These are phyloP conservation scores for Hypoxylon sp. DNA, from an alignment of 2,329 filamentous ascomycete species.

Conservation along the genomic window DNA sequence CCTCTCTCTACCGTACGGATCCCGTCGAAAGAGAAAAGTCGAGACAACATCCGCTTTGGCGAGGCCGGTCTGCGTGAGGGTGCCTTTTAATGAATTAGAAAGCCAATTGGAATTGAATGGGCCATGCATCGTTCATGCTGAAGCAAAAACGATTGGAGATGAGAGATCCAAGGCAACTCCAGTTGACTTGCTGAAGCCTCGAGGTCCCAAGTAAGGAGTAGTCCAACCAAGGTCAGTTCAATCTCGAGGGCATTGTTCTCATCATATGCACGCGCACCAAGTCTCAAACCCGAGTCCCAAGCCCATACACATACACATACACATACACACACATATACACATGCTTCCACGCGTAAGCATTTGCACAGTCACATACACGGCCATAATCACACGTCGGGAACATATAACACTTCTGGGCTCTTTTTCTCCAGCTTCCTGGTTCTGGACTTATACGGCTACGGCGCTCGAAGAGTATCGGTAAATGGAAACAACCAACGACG, in stretches of 20 bases:
- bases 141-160: conserved; percentile 35
- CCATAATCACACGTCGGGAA: conserved; percentile 7
- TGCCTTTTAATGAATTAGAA: conserved; percentile 45
- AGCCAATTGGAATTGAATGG: conserved; percentile 48
- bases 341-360: conserved; percentile 16
- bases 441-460: conserved; percentile 3
- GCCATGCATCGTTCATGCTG: conserved; percentile 43
- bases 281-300: conserved; percentile 25
- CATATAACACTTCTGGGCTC: conserved; percentile 10
- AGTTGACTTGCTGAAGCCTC: conserved; percentile 36
- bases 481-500: not conserved
- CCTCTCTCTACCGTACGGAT: conserved; percentile 21
- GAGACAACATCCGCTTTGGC: conserved; percentile 39
- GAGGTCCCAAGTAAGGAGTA: conserved; percentile 40
- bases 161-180: conserved; percentile 23
- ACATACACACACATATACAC: conserved; percentile 21
- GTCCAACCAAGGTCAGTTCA: conserved; percentile 38
- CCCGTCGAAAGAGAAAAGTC: conserved; percentile 31
- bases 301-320: not conserved
- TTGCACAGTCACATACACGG: conserved; percentile 12
- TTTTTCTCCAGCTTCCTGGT: not conserved
- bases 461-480: conserved; percentile 1
- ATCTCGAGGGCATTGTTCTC: conserved; percentile 21
- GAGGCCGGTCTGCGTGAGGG: conserved; percentile 45
- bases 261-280: conserved; percentile 18